A percentile compares a stretch with the other conserved stretches of the same genome.
phyloP scores from a whole-genome alignment of 225 moss, liverwort and hornwort species.

The Physcomitrellopsis africana region DNA sequence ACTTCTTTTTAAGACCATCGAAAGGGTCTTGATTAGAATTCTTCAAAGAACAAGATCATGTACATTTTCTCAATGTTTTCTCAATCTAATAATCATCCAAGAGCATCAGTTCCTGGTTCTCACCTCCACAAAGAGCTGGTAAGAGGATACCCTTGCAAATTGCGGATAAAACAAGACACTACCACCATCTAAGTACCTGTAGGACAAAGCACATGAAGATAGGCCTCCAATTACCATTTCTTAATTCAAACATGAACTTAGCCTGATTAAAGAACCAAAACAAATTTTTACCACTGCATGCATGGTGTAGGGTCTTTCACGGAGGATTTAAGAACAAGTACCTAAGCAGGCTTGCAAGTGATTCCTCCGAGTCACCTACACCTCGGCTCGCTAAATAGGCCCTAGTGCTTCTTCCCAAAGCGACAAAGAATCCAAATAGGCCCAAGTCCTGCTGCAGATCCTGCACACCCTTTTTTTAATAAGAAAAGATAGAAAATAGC shows the following conservation, averaged over 20 bases:
- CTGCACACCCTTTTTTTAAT: constrained; percentile 39
- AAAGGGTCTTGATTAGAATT: background rate
- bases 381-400: constrained; percentile 57
- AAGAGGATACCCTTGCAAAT: constrained; percentile 62
- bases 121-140: constrained; percentile 74
- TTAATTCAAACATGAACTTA: constrained; percentile 5
- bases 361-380: constrained; percentile 62
- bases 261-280: constrained; percentile 19
- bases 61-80: background rate
- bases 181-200: constrained; percentile 72
- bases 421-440: constrained; percentile 63
- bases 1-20: background rate
- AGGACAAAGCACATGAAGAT: constrained; percentile 26
- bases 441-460: constrained; percentile 59
- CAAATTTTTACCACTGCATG: background rate
- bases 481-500: constrained; percentile 24
- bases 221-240: constrained; percentile 3
- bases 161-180: constrained; percentile 67
- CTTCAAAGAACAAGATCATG: background rate
- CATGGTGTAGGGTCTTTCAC: constrained; percentile 5
- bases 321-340: constrained; percentile 19
- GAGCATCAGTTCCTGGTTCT: constrained; percentile 28
- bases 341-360: constrained; percentile 62
- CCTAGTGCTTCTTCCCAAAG: constrained; percentile 63
- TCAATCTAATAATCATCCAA: background rate